Conservation (phyloP, 345 rosid genomes). For the Carallia pectinifolia region DNA sequence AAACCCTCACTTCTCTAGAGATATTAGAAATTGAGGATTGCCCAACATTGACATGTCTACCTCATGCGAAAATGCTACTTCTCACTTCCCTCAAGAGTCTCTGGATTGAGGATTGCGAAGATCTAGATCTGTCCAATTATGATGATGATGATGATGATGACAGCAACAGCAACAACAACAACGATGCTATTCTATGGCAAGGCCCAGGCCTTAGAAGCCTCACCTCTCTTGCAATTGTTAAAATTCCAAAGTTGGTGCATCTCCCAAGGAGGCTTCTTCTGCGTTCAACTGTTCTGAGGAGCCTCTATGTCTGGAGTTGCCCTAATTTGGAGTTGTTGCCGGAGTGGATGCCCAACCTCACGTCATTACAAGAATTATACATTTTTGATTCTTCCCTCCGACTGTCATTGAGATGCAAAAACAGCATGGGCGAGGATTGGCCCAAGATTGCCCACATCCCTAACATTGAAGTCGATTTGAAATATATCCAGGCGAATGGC, state of each 20-base stretch:
- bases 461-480: background rate
- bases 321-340: slow-evolving; percentile 2
- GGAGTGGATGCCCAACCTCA: slow-evolving; percentile 19
- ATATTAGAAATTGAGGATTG: too few relatives aligned
- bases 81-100: too few relatives aligned
- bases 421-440: slow-evolving; percentile 5
- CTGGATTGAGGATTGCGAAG: too few relatives aligned
- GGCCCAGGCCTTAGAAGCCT: slow-evolving; percentile 16
- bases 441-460: slow-evolving; percentile 15
- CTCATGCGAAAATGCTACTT: too few relatives aligned
- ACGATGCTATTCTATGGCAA: slow-evolving; percentile 1
- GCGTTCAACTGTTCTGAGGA: background rate
- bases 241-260: background rate
- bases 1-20: too few relatives aligned
- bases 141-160: too few relatives aligned
- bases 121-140: too few relatives aligned
- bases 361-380: background rate
- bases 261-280: slow-evolving; percentile 13
- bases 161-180: too few relatives aligned
- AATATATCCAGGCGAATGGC: too few relatives aligned
- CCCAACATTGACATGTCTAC: too few relatives aligned
- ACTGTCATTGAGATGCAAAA: background rate
- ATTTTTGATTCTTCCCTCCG: background rate
- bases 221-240: background rate
- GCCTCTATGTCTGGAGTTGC: background rate